These are phyloP conservation scores for Chalciporus piperatus DNA, from an alignment of 768 basidiomycete species.

Conservation along the genomic window DNA sequence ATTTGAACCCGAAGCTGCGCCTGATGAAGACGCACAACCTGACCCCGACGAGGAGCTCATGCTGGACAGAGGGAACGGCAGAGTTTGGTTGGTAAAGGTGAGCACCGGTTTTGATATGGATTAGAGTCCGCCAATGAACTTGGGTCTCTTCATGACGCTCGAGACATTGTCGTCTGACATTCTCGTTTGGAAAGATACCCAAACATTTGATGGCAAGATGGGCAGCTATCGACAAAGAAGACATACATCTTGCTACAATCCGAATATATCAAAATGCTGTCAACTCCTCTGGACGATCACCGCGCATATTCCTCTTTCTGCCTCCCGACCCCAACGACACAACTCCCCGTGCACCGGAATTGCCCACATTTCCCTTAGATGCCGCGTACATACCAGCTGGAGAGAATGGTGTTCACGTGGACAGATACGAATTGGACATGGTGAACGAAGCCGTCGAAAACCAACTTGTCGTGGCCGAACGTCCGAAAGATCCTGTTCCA, in stretches of 20 bases:
- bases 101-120: constrained; percentile 18
- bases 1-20: constrained; percentile 52
- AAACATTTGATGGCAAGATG: constrained; percentile 85
- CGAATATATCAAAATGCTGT: constrained; percentile 65
- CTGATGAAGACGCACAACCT: constrained; percentile 63
- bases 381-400: constrained; percentile 31
- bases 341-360: constrained; percentile 20
- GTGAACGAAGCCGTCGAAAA: constrained; percentile 82
- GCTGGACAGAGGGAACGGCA: constrained; percentile 68
- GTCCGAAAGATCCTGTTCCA: constrained; percentile 59
- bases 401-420: constrained; percentile 36
- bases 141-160: not conserved
- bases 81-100: constrained; percentile 87
- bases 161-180: constrained; percentile 3
- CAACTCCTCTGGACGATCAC: constrained; percentile 43
- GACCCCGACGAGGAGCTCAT: constrained; percentile 84
- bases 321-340: constrained; percentile 55
- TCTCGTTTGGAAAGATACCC: constrained; percentile 57
- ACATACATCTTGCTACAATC: constrained; percentile 79
- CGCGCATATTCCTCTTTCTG: constrained; percentile 64
- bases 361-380: constrained; percentile 27
- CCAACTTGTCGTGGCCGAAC: constrained; percentile 81
- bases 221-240: constrained; percentile 71
- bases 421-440: constrained; percentile 87
- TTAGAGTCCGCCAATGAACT: not conserved